Percentiles rank a stretch among this genome's conserved stretches.
phyloP scores from a whole-genome alignment of 179 eudicot genomes.

The Silene coronaria region DNA sequence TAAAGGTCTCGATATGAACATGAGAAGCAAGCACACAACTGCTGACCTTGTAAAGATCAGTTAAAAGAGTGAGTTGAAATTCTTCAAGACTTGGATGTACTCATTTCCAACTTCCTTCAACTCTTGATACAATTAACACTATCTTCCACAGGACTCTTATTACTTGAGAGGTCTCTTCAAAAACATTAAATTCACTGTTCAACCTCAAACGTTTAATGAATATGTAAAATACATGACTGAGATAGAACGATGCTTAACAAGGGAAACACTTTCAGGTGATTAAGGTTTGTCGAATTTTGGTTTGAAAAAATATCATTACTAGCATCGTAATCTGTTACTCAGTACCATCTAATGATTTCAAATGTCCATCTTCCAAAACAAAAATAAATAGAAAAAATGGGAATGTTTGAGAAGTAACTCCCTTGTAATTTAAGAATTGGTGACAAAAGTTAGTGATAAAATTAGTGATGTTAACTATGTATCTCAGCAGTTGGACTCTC shows the following conservation, averaged over 20 bases:
- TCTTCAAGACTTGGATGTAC: conserved; percentile 91
- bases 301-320: neutral
- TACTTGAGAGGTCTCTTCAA: conserved; percentile 82
- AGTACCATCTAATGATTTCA: neutral
- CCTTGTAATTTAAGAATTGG: no score
- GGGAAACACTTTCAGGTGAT: neutral
- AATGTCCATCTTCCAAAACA: neutral
- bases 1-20: conserved; percentile 43
- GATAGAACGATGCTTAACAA: conserved; percentile 10
- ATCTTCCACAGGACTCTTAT: conserved; percentile 84
- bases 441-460: neutral
- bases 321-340: neutral
- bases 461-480: no score
- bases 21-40: conserved; percentile 67
- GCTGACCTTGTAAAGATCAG: conserved; percentile 83
- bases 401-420: neutral
- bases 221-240: conserved; percentile 28
- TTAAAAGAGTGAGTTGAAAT: conserved; percentile 77
- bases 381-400: no score
- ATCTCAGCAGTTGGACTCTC: no score
- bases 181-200: conserved; percentile 73
- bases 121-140: conserved; percentile 71
- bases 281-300: neutral
- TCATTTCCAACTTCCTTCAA: conserved; percentile 60
- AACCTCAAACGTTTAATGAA: conserved; percentile 54